These are phyloP conservation scores for Pyrrhoderma lamaoense DNA, from an alignment of 1,284 basidiomycete species.

Conservation along the genomic window DNA sequence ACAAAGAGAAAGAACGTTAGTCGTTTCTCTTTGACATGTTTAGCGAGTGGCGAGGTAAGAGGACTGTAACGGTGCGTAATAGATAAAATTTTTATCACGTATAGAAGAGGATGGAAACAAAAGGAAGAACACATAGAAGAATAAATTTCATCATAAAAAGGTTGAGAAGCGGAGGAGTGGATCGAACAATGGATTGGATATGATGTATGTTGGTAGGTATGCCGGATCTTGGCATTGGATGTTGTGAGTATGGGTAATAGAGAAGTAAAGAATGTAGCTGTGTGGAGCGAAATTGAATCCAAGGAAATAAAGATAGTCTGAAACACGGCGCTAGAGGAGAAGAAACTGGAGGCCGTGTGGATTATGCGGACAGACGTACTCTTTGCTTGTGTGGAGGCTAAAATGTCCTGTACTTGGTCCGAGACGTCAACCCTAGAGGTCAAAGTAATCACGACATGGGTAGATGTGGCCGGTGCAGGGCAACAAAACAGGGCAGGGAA, in stretches of 20 bases:
- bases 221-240: no score
- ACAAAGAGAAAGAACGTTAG: conserved; percentile 3
- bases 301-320: background rate
- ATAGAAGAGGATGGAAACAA: background rate
- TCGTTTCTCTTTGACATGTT: no score
- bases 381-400: conserved; percentile 65
- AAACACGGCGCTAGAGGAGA: conserved; percentile 1
- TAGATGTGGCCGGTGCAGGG: conserved; percentile 1
- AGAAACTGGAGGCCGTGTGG: conserved; percentile 1
- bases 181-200: background rate
- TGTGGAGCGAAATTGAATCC: conserved; percentile 9
- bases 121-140: background rate
- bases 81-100: background rate
- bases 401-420: conserved; percentile 79
- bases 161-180: no score
- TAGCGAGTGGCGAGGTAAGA: no score
- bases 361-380: conserved; percentile 47
- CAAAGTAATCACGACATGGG: background rate
- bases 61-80: no score
- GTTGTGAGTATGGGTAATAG: conserved; percentile 4
- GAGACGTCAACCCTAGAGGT: conserved; percentile 80
- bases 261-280: conserved; percentile 19
- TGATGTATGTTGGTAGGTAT: no score
- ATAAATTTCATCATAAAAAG: no score
- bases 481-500: background rate